A percentile compares a stretch with the other conserved stretches of the same genome.
Evolutionary conservation across 2,329 filamentous ascomycete genomes (phyloP).

Genomic region (Verticillium isaacii): DNA sequence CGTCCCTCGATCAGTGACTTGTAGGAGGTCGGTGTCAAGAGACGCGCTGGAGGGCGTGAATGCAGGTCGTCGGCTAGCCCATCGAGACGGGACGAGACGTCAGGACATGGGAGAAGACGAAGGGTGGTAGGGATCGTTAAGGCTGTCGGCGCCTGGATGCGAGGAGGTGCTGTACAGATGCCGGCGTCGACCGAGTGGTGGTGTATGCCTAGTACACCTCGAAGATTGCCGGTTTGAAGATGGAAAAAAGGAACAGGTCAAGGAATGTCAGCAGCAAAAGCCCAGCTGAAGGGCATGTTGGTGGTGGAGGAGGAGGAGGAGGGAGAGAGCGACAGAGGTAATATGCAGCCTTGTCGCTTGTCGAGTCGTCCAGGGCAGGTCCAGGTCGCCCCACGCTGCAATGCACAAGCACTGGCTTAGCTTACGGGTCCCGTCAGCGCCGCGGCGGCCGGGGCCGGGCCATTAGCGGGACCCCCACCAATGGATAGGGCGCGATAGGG

Average conservation of each 20-base stretch:
- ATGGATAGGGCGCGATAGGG: background rate
- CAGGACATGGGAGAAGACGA: background rate
- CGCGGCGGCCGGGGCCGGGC: background rate
- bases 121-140: background rate
- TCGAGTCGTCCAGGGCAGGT: slow-evolving; percentile 2
- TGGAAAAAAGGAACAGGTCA: background rate
- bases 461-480: background rate
- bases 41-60: background rate
- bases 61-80: background rate
- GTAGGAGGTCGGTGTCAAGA: background rate
- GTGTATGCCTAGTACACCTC: background rate
- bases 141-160: background rate
- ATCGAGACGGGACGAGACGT: background rate
- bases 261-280: background rate
- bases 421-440: background rate
- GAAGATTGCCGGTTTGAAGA: background rate
- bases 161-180: background rate
- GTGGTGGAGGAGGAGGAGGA: background rate
- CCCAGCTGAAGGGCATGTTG: background rate
- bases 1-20: background rate
- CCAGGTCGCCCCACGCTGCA: background rate
- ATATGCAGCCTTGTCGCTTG: background rate
- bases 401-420: background rate
- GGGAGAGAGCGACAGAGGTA: background rate
- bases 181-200: background rate